Percentiles rank a stretch among this genome's conserved stretches.
Conservation (phyloP, 305 asterid species). For the Fraxinus platypoda region DNA sequence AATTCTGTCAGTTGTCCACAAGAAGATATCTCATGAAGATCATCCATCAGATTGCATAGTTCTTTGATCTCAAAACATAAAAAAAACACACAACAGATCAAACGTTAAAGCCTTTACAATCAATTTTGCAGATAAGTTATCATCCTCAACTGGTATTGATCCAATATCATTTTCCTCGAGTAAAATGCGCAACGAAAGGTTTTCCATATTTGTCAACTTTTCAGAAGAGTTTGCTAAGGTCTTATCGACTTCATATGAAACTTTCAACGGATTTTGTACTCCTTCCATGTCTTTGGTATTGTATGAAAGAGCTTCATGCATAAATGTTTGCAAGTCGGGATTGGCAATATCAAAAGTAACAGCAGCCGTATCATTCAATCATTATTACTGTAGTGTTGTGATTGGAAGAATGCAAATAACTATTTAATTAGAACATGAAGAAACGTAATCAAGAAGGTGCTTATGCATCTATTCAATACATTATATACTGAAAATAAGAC, state of each 20-base stretch:
- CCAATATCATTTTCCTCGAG: slow-evolving; percentile 48
- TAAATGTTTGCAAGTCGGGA: slow-evolving; percentile 32
- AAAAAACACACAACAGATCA: slow-evolving; percentile 51
- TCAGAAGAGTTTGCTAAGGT: slow-evolving; percentile 56
- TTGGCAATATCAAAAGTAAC: slow-evolving; percentile 21
- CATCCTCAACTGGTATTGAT: slow-evolving; percentile 46
- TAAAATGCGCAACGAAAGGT: slow-evolving; percentile 46
- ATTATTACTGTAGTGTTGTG: slow-evolving; percentile 17
- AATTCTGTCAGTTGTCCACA: slow-evolving; percentile 38
- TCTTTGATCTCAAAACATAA: slow-evolving; percentile 64
- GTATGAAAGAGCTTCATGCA: slow-evolving; percentile 28
- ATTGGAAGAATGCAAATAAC: not conserved
- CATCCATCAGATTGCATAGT: slow-evolving; percentile 42
- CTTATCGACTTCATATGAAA: slow-evolving; percentile 52
- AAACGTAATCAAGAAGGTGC: not conserved
- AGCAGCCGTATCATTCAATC: slow-evolving; percentile 13
- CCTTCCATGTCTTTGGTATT: slow-evolving; percentile 41
- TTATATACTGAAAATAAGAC: not conserved
- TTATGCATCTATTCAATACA: not conserved
- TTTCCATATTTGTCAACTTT: slow-evolving; percentile 60
- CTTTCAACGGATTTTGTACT: slow-evolving; percentile 44
- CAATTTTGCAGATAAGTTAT: slow-evolving; percentile 46
- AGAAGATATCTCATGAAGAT: slow-evolving; percentile 38
- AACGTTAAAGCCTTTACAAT: slow-evolving; percentile 56
- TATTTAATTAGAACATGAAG: not conserved